phyloP scores from a whole-genome alignment of 2,329 filamentous ascomycete species.

The Cordyceps pruinosa region DNA sequence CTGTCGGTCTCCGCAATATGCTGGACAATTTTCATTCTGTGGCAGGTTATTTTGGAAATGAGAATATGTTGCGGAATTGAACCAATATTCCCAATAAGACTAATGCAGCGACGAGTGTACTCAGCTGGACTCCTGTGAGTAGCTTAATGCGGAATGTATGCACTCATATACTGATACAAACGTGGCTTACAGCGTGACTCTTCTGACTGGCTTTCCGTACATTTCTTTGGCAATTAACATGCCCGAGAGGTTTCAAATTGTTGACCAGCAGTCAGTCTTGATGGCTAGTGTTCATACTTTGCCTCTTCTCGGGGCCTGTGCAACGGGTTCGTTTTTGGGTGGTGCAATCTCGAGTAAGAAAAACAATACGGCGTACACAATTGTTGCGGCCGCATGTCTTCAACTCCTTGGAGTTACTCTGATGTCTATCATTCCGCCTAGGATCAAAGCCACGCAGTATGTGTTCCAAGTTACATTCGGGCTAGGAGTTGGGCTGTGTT shows the following conservation, averaged over 20 bases:
- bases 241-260: slow-evolving; percentile 54
- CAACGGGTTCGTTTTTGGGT: slow-evolving; percentile 48
- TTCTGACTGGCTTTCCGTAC: slow-evolving; percentile 52
- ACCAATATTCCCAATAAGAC: slow-evolving; percentile 47
- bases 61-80: slow-evolving; percentile 35
- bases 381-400: slow-evolving; percentile 42
- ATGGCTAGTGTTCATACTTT: slow-evolving; percentile 51
- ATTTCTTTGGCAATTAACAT: slow-evolving; percentile 52
- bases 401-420: slow-evolving; percentile 47
- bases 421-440: slow-evolving; percentile 36
- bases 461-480: slow-evolving; percentile 51
- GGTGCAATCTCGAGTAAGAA: slow-evolving; percentile 46
- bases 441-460: slow-evolving; percentile 37
- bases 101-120: slow-evolving; percentile 44
- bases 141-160: no score
- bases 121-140: slow-evolving; percentile 43
- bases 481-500: slow-evolving; percentile 51
- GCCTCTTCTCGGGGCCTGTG: slow-evolving; percentile 50
- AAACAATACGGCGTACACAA: slow-evolving; percentile 47
- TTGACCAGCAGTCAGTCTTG: slow-evolving; percentile 46
- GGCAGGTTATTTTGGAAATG: slow-evolving; percentile 42
- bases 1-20: slow-evolving; percentile 41
- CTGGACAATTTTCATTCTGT: slow-evolving; percentile 42
- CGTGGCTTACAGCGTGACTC: slow-evolving; percentile 37
- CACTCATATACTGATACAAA: slow-evolving; percentile 14